Evolutionary conservation across 495 filamentous ascomycete species (phyloP).

Genomic region (Penicillium cataractarum): DNA sequence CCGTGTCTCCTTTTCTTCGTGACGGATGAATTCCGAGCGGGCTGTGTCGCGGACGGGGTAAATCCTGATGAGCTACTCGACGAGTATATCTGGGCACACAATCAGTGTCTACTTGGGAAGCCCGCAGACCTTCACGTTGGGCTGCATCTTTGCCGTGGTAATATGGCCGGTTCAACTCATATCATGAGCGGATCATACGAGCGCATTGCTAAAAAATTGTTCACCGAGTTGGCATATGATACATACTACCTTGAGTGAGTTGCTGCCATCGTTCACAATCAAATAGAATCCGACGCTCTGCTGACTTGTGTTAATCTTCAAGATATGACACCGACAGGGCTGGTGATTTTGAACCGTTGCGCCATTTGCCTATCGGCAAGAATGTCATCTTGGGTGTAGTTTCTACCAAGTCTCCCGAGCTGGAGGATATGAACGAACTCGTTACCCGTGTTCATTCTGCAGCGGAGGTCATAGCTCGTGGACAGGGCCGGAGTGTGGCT

Average conservation of each 20-base stretch:
- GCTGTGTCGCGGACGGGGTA: conserved; percentile 16
- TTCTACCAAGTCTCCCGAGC: conserved; percentile 20
- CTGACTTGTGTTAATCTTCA: background rate
- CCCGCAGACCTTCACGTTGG: conserved; percentile 62
- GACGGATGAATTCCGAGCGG: conserved; percentile 20
- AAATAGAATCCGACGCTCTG: background rate
- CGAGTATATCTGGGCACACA: conserved; percentile 62
- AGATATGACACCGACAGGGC: conserved; percentile 24
- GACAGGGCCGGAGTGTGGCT: conserved; percentile 35
- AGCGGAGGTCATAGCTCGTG: conserved; percentile 56
- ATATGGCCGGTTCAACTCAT: conserved; percentile 52
- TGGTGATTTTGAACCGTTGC: conserved; percentile 26
- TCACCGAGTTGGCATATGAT: conserved; percentile 24
- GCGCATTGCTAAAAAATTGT: conserved; percentile 45
- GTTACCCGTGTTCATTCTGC: conserved; percentile 56
- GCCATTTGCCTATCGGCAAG: conserved; percentile 25
- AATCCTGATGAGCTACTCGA: conserved; percentile 53
- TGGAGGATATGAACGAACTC: conserved; percentile 36
- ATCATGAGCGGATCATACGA: conserved; percentile 65
- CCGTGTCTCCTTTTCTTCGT: conserved; percentile 23
- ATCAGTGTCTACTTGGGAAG: conserved; percentile 57
- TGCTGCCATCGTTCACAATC: background rate
- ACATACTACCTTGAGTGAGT: conserved; percentile 28
- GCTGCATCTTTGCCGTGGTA: conserved; percentile 65
- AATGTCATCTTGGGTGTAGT: conserved; percentile 28